These are phyloP conservation scores for Marasmius oreades DNA, from an alignment of 1,284 basidiomycete species.

Conservation along the genomic window DNA sequence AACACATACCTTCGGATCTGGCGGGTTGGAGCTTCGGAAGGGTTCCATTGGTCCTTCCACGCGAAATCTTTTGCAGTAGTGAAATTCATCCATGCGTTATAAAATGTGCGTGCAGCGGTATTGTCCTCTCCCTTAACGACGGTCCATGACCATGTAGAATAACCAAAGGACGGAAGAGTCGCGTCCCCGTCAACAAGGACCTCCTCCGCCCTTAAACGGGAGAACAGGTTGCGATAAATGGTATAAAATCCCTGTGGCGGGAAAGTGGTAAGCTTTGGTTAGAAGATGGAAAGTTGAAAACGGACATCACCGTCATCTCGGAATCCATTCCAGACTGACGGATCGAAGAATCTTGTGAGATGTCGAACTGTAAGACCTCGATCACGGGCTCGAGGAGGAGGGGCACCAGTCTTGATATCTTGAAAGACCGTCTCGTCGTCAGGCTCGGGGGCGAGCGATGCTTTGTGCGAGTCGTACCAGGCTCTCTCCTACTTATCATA, in stretches of 20 bases:
- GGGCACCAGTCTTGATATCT: constrained; percentile 74
- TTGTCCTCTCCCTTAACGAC: constrained; percentile 37
- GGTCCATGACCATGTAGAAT: constrained; percentile 73
- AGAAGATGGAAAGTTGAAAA: constrained; percentile 19
- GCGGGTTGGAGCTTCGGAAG: constrained; percentile 84
- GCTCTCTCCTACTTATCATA: constrained; percentile 80
- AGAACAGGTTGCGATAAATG: constrained; percentile 88
- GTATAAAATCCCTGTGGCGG: constrained; percentile 79
- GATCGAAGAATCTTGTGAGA: constrained; percentile 83
- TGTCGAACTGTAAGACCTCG: constrained; percentile 82
- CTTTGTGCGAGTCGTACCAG: constrained; percentile 97
- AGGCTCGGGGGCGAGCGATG: constrained; percentile 79
- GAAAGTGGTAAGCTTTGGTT: not conserved
- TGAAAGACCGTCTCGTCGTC: constrained; percentile 83
- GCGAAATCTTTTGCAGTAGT: constrained; percentile 85
- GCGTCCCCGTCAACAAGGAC: constrained; percentile 42
- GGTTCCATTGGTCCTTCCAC: constrained; percentile 87
- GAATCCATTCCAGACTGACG: constrained; percentile 68
- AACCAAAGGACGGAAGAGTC: constrained; percentile 82
- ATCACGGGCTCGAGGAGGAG: constrained; percentile 67
- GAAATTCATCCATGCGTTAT: constrained; percentile 87
- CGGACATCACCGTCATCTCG: constrained; percentile 73
- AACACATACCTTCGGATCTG: constrained; percentile 64
- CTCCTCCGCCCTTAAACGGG: constrained; percentile 84
- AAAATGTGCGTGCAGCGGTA: constrained; percentile 71